These are phyloP conservation scores for Saturnispora ahearnii DNA, from an alignment of 805 yeast genomes.

Conservation along the genomic window DNA sequence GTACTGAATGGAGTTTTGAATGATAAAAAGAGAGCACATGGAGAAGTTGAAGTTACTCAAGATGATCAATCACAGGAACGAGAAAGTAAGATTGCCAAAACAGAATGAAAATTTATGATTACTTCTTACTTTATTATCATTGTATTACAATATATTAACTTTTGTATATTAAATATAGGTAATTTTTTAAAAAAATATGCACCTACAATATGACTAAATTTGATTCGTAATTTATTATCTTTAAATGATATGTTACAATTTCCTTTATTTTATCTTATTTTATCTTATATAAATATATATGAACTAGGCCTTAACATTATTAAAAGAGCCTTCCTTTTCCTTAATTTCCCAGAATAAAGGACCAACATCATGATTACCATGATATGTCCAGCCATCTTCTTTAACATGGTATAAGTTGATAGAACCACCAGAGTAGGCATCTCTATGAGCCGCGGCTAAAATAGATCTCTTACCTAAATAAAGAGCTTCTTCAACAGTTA, in stretches of 20 bases:
- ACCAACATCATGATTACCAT: constrained; percentile 92
- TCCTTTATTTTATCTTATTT: not conserved
- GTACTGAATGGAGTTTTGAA: constrained; percentile 4
- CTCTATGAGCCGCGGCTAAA: constrained; percentile 97
- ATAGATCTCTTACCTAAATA: constrained; percentile 92
- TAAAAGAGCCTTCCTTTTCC: constrained; percentile 80
- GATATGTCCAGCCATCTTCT: constrained; percentile 90
- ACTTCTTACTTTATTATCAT: not conserved
- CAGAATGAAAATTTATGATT: not conserved
- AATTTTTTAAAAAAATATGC: not conserved
- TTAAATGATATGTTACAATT: not conserved
- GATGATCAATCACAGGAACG: constrained; percentile 1
- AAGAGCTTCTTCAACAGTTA: constrained; percentile 86
- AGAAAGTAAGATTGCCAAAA: not conserved
- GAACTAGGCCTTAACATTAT: constrained; percentile 52
- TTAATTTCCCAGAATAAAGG: constrained; percentile 86
- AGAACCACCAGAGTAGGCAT: constrained; percentile 96
- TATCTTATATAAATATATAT: not conserved
- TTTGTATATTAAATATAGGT: not conserved
- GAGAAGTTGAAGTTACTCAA: not conserved
- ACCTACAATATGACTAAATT: not conserved
- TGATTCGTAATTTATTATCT: not conserved
- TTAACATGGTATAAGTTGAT: constrained; percentile 88
- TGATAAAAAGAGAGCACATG: constrained; percentile 1
- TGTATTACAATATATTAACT: not conserved